phyloP scores from a whole-genome alignment of 2,329 filamentous ascomycete species.

The Colletotrichum plurivorum region DNA sequence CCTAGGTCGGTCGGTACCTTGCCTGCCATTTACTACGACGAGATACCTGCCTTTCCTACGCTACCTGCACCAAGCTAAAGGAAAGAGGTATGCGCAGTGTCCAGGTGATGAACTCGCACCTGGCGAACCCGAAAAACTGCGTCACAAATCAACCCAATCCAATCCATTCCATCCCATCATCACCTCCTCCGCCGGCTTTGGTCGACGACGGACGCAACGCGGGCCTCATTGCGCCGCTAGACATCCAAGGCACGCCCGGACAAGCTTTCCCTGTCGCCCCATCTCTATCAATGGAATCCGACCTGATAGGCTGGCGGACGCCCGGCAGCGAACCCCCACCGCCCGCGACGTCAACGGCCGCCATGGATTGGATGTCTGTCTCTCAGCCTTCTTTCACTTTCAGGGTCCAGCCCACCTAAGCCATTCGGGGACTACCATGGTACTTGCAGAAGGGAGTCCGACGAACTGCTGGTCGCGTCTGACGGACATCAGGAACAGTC shows the following conservation, averaged over 20 bases:
- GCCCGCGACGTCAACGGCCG: background rate
- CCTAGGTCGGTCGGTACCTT: too few relatives aligned
- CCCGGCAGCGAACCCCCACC: background rate
- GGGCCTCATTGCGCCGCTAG: constrained; percentile 5
- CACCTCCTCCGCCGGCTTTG: background rate
- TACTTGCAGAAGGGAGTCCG: constrained; percentile 9
- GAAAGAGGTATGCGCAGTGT: background rate
- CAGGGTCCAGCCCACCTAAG: background rate
- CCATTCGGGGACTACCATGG: background rate
- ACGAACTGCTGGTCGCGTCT: constrained; percentile 12
- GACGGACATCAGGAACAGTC: constrained; percentile 14
- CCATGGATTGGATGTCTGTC: background rate
- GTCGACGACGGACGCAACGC: constrained; percentile 5
- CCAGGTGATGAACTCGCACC: background rate
- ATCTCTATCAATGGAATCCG: background rate
- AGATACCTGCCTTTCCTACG: too few relatives aligned
- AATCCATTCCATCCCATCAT: background rate
- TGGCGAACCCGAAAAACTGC: constrained; percentile 11
- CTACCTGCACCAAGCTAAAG: too few relatives aligned
- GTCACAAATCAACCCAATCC: constrained; percentile 14
- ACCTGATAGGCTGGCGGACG: background rate
- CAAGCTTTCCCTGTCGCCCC: constrained; percentile 10
- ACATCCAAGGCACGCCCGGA: background rate
- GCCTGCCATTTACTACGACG: too few relatives aligned
- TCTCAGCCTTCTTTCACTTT: background rate